A percentile compares a stretch with the other conserved stretches of the same genome.
These are phyloP conservation scores for Athelia sp. DNA, from an alignment of 1,284 basidiomycete species.

Conservation along the genomic window DNA sequence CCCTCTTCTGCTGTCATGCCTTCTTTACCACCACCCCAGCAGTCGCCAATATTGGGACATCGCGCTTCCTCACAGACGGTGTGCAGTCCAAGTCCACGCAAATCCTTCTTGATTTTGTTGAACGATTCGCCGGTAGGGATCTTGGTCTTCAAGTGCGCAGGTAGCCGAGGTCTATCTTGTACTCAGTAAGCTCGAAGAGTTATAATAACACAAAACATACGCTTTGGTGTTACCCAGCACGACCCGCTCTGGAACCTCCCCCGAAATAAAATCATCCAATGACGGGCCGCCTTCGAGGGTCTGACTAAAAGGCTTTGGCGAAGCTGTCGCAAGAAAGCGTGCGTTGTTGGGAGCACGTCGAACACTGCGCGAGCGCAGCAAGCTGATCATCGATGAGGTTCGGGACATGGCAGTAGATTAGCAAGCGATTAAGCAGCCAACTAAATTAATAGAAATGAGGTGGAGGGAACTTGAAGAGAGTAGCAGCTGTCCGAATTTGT, in stretches of 20 bases:
- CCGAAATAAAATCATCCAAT: conserved; percentile 83
- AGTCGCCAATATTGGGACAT: conserved; percentile 99
- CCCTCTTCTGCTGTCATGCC: conserved; percentile 69
- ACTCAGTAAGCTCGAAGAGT: neutral
- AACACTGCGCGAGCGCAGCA: neutral
- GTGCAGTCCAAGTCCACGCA: conserved; percentile 86
- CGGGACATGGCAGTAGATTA: neutral
- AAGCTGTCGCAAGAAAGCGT: conserved; percentile 55
- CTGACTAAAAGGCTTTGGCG: conserved; percentile 47
- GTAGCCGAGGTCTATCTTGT: conserved; percentile 73
- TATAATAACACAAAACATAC: conserved; percentile 35
- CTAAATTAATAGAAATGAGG: too few species aligned
- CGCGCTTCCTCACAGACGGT: conserved; percentile 99
- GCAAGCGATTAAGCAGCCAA: neutral
- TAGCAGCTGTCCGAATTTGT: too few species aligned
- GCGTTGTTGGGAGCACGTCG: conserved; percentile 9
- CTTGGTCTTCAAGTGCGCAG: conserved; percentile 89
- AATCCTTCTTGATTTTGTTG: conserved; percentile 91
- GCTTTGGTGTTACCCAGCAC: conserved; percentile 75
- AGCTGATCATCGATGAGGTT: neutral
- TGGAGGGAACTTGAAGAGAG: too few species aligned
- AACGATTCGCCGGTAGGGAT: conserved; percentile 90
- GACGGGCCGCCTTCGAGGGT: conserved; percentile 70
- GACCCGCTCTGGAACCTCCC: conserved; percentile 57
- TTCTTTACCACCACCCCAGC: conserved; percentile 94